These are phyloP conservation scores for Trametes gibbosa DNA, from an alignment of 768 basidiomycete species.

Conservation along the genomic window DNA sequence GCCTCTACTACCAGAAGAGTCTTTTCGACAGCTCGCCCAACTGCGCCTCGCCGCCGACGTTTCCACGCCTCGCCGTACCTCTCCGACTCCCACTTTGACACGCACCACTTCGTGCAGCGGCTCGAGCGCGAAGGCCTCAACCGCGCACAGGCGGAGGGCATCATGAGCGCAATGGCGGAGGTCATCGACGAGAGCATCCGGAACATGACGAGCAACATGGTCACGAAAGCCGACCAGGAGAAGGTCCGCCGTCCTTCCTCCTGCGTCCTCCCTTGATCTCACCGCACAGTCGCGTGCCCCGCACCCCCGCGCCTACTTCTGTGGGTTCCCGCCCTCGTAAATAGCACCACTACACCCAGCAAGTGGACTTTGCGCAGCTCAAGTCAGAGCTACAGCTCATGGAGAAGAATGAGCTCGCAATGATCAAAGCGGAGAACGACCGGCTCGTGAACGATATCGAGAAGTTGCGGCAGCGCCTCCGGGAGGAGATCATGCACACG, in stretches of 20 bases:
- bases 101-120: constrained; percentile 90
- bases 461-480: constrained; percentile 88
- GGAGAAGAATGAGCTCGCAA: constrained; percentile 94
- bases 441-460: constrained; percentile 89
- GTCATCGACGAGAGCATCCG: constrained; percentile 96
- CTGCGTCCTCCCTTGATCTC: constrained; percentile 17
- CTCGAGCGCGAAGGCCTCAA: constrained; percentile 87
- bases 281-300: not conserved
- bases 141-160: constrained; percentile 90
- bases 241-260: constrained; percentile 53
- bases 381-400: constrained; percentile 95
- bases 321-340: not conserved
- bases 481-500: constrained; percentile 89
- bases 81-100: constrained; percentile 84
- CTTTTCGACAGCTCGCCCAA: not conserved
- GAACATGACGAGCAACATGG: constrained; percentile 96
- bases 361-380: constrained; percentile 95
- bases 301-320: not conserved
- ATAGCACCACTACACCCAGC: constrained; percentile 89
- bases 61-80: constrained; percentile 32
- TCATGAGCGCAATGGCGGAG: constrained; percentile 95
- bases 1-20: no score
- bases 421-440: constrained; percentile 96
- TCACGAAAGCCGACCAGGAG: constrained; percentile 93
- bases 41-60: not conserved